Evolutionary conservation across 1,284 basidiomycete genomes (phyloP), one percentile per base, ranked within the genome.

Genomic region (Pseudozyma thailandica): DNA sequence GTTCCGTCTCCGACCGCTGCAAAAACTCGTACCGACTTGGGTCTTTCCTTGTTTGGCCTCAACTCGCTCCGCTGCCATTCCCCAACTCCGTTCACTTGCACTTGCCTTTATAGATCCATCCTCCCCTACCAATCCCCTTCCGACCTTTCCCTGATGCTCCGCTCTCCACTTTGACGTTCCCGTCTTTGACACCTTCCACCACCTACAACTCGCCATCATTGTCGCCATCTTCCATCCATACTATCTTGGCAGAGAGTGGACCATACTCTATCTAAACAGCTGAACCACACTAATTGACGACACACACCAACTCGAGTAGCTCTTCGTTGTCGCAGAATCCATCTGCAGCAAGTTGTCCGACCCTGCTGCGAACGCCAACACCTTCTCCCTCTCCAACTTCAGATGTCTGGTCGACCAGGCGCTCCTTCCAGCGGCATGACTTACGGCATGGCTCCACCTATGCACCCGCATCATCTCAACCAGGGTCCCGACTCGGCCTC

Each of bases 361-460:
- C 21, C n/a, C 38, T 43, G 38, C 50, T 39, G 9, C 31, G 12
- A n/a, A 35, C 27, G 16, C 25, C 12, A 35, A n/a, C 33, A 16
- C 27, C 16, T 20, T 28, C 15, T 31, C n/a, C 31, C n/a, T 31
- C 15, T 38, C 38, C n/a, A 37, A 37, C 25, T 4, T 46, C 52
- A 35, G 15, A 53, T 57, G 53, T 64, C 57, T 52, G 58, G 52
- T 62, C 50, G 58, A 1, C 52, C 49, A 44, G 44, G 48, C 46
- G 41, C 54, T 21, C 18, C 55, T 16, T 20, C 47, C 20, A 43
- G 27, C 51, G 42, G 42, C 50, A 72, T 72, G 69, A 56, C 57
- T 27, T 72, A 72, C 63, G 63, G 69, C 26, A 72, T 72, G 69
- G 58, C 59, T 38, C 63, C 63, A 18, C 63, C 69, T 1, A 65